These are phyloP conservation scores for Apiospora hydei DNA, from an alignment of 2,329 filamentous ascomycete species.

Conservation along the genomic window DNA sequence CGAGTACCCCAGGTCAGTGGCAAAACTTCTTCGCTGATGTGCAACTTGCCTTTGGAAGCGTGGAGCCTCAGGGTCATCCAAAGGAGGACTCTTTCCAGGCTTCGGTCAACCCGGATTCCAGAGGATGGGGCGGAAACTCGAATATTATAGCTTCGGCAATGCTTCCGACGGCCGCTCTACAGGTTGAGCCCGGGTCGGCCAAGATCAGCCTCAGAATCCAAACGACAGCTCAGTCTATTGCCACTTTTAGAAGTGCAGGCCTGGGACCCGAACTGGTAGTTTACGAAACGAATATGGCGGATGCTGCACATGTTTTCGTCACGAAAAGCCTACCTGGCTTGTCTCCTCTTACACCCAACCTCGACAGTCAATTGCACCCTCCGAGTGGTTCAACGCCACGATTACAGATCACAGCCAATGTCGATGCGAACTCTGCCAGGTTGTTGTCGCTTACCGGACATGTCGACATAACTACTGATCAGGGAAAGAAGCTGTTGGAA, in stretches of 20 bases:
- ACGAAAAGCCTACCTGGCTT: constrained; percentile 46
- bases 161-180: constrained; percentile 45
- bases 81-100: constrained; percentile 44
- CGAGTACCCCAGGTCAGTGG: constrained; percentile 35
- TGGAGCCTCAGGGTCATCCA: constrained; percentile 37
- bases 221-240: neutral
- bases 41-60: constrained; percentile 51
- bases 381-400: constrained; percentile 23
- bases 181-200: constrained; percentile 27
- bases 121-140: constrained; percentile 47
- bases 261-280: constrained; percentile 12
- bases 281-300: constrained; percentile 4
- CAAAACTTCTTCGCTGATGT: constrained; percentile 48
- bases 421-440: constrained; percentile 38
- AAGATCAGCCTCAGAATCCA: constrained; percentile 16
- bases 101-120: constrained; percentile 43
- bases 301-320: constrained; percentile 42
- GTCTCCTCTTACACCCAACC: neutral
- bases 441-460: constrained; percentile 49
- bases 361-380: neutral
- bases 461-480: constrained; percentile 45
- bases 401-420: constrained; percentile 38
- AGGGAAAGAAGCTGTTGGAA: constrained; percentile 46
- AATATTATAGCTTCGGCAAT: constrained; percentile 51
- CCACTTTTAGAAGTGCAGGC: neutral